Evolutionary conservation across 768 basidiomycete species (phyloP).

Genomic region (Obba rivulosa): DNA sequence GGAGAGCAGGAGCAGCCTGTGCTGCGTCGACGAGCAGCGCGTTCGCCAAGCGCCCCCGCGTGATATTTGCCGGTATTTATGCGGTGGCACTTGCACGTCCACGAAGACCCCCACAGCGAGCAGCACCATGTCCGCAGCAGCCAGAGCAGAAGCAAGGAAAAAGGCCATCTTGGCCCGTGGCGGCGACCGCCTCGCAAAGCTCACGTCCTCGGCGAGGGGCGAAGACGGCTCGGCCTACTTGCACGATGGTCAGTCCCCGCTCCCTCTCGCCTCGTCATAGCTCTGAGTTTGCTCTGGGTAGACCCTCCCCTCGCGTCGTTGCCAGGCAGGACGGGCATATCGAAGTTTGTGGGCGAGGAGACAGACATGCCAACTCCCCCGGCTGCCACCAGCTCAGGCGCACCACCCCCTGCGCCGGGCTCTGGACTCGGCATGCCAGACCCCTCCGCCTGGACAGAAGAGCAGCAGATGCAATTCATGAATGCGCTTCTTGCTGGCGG

Average conservation of each 20-base stretch:
- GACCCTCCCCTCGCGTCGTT: constrained; percentile 38
- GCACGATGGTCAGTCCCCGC: constrained; percentile 38
- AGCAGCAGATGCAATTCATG: constrained; percentile 66
- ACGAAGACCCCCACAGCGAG: constrained; percentile 1
- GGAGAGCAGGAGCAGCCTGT: background rate
- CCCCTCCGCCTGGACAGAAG: constrained; percentile 58
- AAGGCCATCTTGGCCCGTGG: constrained; percentile 73
- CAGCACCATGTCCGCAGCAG: constrained; percentile 39
- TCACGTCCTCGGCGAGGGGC: constrained; percentile 70
- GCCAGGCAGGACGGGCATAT: constrained; percentile 24
- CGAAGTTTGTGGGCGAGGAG: constrained; percentile 34
- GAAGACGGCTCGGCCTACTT: constrained; percentile 58
- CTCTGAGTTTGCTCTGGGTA: constrained; percentile 4
- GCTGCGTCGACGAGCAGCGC: constrained; percentile 1
- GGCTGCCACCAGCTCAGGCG: constrained; percentile 18
- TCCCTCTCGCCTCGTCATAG: background rate
- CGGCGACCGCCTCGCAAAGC: constrained; percentile 69
- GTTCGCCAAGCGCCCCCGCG: constrained; percentile 1
- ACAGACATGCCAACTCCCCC: constrained; percentile 24
- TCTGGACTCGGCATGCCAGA: constrained; percentile 32
- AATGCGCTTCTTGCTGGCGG: constrained; percentile 49
- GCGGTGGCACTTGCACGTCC: background rate
- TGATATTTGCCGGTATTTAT: constrained; percentile 6
- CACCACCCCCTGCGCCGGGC: constrained; percentile 18
- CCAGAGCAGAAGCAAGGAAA: constrained; percentile 71